phyloP scores from a whole-genome alignment of 768 basidiomycete genomes.

The Auricularia cornea region DNA sequence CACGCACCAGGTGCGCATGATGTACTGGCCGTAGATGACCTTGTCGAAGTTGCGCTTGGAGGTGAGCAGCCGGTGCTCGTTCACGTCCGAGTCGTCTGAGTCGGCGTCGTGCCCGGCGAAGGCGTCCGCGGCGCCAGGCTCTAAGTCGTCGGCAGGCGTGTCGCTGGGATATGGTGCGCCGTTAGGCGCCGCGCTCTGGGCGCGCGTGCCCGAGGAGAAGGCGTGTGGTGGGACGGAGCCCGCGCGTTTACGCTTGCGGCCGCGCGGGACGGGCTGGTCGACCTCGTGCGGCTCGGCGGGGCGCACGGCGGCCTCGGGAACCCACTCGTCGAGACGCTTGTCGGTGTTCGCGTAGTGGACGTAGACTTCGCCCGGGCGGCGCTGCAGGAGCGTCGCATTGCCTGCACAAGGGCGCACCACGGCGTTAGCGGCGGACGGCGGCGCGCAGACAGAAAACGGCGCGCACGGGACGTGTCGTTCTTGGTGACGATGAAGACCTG shows the following conservation, averaged over 20 bases:
- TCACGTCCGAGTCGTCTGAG: conserved; percentile 63
- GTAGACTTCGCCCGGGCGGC: conserved; percentile 40
- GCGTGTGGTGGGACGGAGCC: background rate
- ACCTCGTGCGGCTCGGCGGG: conserved; percentile 21
- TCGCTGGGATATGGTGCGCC: conserved; percentile 9
- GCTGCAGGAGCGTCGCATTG: conserved; percentile 45
- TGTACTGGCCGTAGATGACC: conserved; percentile 77
- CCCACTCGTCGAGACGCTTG: conserved; percentile 71
- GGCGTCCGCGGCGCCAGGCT: too few relatives aligned
- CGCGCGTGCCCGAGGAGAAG: background rate
- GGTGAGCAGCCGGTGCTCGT: conserved; percentile 58
- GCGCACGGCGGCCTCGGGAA: conserved; percentile 37
- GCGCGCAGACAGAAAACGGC: background rate
- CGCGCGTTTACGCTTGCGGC: conserved; percentile 19
- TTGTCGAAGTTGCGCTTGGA: conserved; percentile 78
- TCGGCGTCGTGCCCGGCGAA: conserved; percentile 29
- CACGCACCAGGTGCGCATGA: conserved; percentile 81
- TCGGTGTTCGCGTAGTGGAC: conserved; percentile 68
- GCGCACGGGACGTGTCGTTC: conserved; percentile 30
- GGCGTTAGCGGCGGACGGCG: background rate
- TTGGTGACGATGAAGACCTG: conserved; percentile 20
- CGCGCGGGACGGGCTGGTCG: conserved; percentile 13
- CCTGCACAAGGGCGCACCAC: conserved; percentile 17
- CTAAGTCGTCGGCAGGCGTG: conserved; percentile 12
- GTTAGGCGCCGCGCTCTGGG: background rate